phyloP scores from a whole-genome alignment of 495 filamentous ascomycete genomes.

The Lophiotrema nucula region DNA sequence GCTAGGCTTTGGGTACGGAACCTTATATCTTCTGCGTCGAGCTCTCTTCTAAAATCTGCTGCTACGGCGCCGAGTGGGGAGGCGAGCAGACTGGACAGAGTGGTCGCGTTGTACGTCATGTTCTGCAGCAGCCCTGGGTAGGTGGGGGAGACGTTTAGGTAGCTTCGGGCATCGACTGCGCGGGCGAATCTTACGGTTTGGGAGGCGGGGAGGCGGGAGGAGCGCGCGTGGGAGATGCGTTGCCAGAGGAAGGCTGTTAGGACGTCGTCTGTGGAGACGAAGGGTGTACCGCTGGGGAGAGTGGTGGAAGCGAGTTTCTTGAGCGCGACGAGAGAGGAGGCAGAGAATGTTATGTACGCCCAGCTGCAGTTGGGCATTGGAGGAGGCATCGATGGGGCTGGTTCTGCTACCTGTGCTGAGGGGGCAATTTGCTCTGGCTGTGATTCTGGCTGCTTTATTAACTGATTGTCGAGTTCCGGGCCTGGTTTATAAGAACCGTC shows the following conservation, averaged over 20 bases:
- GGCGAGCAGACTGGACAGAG: slow-evolving; percentile 37
- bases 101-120: slow-evolving; percentile 45
- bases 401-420: neutral
- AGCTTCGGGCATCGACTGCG: slow-evolving; percentile 52
- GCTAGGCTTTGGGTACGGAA: slow-evolving; percentile 47
- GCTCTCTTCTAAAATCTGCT: slow-evolving; percentile 45
- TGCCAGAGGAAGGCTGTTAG: slow-evolving; percentile 56
- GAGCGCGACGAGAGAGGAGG: slow-evolving; percentile 40
- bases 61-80: slow-evolving; percentile 45
- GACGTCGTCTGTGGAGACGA: slow-evolving; percentile 52
- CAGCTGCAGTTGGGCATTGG: slow-evolving; percentile 40
- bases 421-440: neutral
- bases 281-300: slow-evolving; percentile 20
- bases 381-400: slow-evolving; percentile 17
- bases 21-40: slow-evolving; percentile 41
- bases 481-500: slow-evolving; percentile 24
- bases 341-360: slow-evolving; percentile 47
- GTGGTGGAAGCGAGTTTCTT: slow-evolving; percentile 39
- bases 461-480: slow-evolving; percentile 4
- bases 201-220: slow-evolving; percentile 40
- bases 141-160: slow-evolving; percentile 43
- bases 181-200: slow-evolving; percentile 46
- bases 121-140: slow-evolving; percentile 45
- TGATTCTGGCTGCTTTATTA: too few species aligned
- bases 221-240: slow-evolving; percentile 48